phyloP scores from a whole-genome alignment of 2,329 filamentous ascomycete species.

The Arthrinium puccinioides region DNA sequence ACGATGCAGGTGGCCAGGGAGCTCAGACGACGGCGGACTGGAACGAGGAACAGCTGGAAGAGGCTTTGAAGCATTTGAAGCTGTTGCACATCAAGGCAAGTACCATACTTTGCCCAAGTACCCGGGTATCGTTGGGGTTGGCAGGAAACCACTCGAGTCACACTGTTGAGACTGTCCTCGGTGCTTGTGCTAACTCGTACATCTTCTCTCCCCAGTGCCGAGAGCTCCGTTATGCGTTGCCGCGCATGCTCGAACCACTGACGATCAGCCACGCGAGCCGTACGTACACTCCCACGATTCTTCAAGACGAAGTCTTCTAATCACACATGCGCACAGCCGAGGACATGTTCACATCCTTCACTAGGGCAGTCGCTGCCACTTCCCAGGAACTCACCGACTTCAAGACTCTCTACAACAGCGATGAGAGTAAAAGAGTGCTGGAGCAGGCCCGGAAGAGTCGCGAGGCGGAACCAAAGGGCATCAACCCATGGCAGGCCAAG shows the following conservation, averaged over 20 bases:
- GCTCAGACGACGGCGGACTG: conserved; percentile 22
- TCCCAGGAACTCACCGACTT: conserved; percentile 46
- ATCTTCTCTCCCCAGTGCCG: conserved; percentile 40
- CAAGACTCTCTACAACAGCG: conserved; percentile 35
- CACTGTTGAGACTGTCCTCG: no score
- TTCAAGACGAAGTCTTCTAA: background rate
- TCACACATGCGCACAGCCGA: conserved; percentile 35
- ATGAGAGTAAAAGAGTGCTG: conserved; percentile 41
- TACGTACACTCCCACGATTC: conserved; percentile 25
- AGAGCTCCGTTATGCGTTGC: conserved; percentile 39
- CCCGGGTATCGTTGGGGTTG: no score
- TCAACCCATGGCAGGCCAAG: conserved; percentile 50
- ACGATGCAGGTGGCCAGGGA: conserved; percentile 8
- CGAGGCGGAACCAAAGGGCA: conserved; percentile 45
- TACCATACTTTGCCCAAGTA: background rate
- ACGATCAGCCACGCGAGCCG: conserved; percentile 41
- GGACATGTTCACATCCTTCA: conserved; percentile 37
- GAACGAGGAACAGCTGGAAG: conserved; percentile 43
- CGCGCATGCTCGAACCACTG: conserved; percentile 44
- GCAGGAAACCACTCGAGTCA: no score
- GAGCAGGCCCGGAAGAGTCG: conserved; percentile 46
- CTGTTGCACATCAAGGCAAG: conserved; percentile 47
- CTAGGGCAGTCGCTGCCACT: conserved; percentile 38
- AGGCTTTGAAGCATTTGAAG: conserved; percentile 43
- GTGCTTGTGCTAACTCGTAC: no score